Percentiles rank a stretch among this genome's conserved stretches.
Conservation (phyloP, 306 rosid genomes). For the Ziziphus jujuba region DNA sequence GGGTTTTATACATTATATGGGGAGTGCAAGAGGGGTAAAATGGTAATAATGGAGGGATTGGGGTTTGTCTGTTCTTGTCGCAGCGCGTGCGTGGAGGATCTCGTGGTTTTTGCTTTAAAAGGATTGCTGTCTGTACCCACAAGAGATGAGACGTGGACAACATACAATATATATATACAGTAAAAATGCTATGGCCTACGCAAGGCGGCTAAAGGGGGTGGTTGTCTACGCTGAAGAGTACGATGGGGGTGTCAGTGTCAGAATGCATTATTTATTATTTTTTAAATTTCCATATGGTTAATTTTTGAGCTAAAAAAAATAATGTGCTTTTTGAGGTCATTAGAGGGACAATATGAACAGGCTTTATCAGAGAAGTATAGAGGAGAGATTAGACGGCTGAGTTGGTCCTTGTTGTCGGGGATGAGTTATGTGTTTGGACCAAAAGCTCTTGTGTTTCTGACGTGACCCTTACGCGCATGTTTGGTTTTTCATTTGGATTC, state of each 20-base stretch:
- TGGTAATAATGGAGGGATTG: constrained; percentile 27
- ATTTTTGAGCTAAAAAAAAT: neutral
- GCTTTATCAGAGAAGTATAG: constrained; percentile 7
- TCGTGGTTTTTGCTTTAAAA: constrained; percentile 29
- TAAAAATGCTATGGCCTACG: neutral
- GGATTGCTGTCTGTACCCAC: constrained; percentile 41
- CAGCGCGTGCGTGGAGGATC: constrained; percentile 45
- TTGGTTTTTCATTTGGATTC: constrained; percentile 17
- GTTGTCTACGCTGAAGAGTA: constrained; percentile 17
- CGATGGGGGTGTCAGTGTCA: neutral
- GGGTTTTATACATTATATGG: constrained; percentile 24
- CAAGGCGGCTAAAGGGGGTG: constrained; percentile 31
- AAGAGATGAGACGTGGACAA: constrained; percentile 9
- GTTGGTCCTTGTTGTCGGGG: constrained; percentile 44
- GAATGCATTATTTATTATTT: too few species aligned
- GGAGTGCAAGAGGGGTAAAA: constrained; percentile 6
- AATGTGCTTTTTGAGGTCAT: neutral
- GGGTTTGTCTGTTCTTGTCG: constrained; percentile 54
- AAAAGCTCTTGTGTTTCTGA: constrained; percentile 34
- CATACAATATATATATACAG: neutral
- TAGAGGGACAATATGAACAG: neutral
- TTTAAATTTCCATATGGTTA: neutral
- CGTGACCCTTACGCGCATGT: constrained; percentile 49
- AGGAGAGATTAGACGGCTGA: constrained; percentile 39
- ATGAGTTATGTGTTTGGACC: neutral